Conservation (phyloP, 352 stramenopile genomes). For the Pythium dissimile region DNA sequence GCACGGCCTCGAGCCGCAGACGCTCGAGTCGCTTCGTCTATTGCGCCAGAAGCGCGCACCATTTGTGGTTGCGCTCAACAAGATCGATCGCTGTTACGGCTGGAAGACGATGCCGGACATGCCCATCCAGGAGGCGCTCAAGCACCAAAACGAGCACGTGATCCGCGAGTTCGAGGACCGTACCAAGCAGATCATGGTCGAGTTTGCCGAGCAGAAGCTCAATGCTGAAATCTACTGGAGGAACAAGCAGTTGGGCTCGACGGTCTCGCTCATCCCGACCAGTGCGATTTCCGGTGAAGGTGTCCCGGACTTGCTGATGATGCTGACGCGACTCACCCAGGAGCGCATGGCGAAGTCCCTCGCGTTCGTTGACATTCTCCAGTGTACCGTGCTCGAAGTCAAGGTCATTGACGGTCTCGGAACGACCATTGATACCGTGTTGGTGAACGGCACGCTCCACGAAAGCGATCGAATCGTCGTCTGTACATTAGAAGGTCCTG, state of each 20-base stretch:
- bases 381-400: slow-evolving; percentile 98
- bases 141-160: slow-evolving; percentile 92
- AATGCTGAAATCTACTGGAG: slow-evolving; percentile 99
- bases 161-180: slow-evolving; percentile 95
- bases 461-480: slow-evolving; percentile 97
- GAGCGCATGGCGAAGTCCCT: slow-evolving; percentile 91
- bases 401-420: slow-evolving; percentile 99
- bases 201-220: slow-evolving; percentile 96
- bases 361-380: slow-evolving; percentile 88
- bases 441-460: slow-evolving; percentile 96
- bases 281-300: slow-evolving; percentile 98
- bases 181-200: slow-evolving; percentile 91
- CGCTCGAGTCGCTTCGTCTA: slow-evolving; percentile 98
- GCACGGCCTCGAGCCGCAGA: slow-evolving; percentile 99
- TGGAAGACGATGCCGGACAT: slow-evolving; percentile 97
- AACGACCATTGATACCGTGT: slow-evolving; percentile 98
- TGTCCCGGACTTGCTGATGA: slow-evolving; percentile 97
- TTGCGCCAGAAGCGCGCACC: slow-evolving; percentile 93
- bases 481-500: slow-evolving; percentile 97
- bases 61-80: slow-evolving; percentile 99
- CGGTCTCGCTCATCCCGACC: slow-evolving; percentile 97
- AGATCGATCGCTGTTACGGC: slow-evolving; percentile 98
- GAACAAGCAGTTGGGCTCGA: slow-evolving; percentile 95
- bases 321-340: slow-evolving; percentile 96
- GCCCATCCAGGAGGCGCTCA: slow-evolving; percentile 91